Percentiles rank a stretch among this genome's conserved stretches.
Evolutionary conservation across 1,284 basidiomycete species (phyloP).

Genomic region (Volvariella surrecta): DNA sequence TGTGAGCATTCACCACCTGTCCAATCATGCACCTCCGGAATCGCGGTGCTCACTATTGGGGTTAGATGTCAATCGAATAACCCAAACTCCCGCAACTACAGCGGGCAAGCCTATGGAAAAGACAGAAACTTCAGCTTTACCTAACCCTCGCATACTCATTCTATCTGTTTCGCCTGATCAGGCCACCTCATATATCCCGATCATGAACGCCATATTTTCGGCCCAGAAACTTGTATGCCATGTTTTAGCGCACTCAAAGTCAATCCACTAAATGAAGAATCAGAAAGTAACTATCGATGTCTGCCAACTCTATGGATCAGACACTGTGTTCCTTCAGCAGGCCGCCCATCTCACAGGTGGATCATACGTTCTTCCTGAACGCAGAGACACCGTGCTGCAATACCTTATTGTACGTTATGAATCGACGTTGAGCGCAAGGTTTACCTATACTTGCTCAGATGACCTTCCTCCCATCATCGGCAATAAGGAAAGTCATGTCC

Average conservation of each 20-base stretch:
- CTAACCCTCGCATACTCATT: conserved; percentile 82
- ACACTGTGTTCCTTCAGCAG: conserved; percentile 96
- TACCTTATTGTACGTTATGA: conserved; percentile 66
- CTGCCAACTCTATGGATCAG: conserved; percentile 84
- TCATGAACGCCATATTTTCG: conserved; percentile 99
- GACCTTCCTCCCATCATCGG: conserved; percentile 82
- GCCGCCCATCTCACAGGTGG: conserved; percentile 94
- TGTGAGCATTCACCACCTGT: conserved; percentile 42
- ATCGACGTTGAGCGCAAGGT: conserved; percentile 2
- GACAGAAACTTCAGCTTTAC: conserved; percentile 33
- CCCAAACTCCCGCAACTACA: conserved; percentile 31
- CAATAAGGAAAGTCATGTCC: conserved; percentile 70
- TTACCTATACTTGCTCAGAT: conserved; percentile 45
- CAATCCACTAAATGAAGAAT: conserved; percentile 5
- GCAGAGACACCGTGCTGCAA: conserved; percentile 78
- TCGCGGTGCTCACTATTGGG: conserved; percentile 5
- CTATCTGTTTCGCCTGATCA: conserved; percentile 89
- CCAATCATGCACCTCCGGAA: conserved; percentile 1
- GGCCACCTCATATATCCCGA: conserved; percentile 85
- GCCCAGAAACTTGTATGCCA: conserved; percentile 86
- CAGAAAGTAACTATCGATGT: conserved; percentile 96
- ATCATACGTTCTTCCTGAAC: conserved; percentile 81
- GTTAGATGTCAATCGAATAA: conserved; percentile 79
- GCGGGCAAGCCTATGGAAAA: conserved; percentile 20
- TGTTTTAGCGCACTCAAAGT: conserved; percentile 4